Evolutionary conservation across 192 early-diverging fungal species (phyloP).

Genomic region (Ambispora gerdemannii): DNA sequence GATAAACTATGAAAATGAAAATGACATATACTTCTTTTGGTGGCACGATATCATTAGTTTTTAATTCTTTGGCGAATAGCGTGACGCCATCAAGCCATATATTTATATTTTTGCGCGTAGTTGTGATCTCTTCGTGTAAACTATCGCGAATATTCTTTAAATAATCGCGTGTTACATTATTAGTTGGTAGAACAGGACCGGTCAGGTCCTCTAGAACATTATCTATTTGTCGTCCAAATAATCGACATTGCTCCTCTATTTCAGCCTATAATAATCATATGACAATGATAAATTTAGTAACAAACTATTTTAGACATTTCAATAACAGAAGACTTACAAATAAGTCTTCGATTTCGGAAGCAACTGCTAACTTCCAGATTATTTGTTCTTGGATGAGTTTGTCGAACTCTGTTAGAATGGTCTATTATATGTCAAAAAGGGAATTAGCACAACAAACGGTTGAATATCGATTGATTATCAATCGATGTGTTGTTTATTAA

Average conservation of each 20-base stretch:
- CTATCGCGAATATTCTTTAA: neutral
- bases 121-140: constrained; percentile 13
- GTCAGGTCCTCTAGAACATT: constrained; percentile 15
- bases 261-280: constrained; percentile 17
- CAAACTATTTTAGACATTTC: neutral
- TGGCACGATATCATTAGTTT: constrained; percentile 1
- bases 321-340: neutral
- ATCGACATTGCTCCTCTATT: constrained; percentile 15
- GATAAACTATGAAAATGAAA: too few species aligned
- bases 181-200: neutral
- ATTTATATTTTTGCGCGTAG: constrained; percentile 14
- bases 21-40: constrained; percentile 25
- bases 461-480: too few species aligned
- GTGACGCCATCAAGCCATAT: constrained; percentile 7
- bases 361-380: constrained; percentile 18
- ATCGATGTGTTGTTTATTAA: too few species aligned
- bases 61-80: constrained; percentile 13
- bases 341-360: constrained; percentile 29
- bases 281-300: neutral
- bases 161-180: constrained; percentile 10
- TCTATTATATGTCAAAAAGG: neutral
- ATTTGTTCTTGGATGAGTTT: constrained; percentile 31
- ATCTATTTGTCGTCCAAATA: constrained; percentile 26
- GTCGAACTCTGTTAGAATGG: constrained; percentile 6
- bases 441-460: neutral